Percentiles rank a stretch among this genome's conserved stretches.
These are phyloP conservation scores for Trichosanthes truncata DNA, from an alignment of 306 rosid species.

Conservation along the genomic window DNA sequence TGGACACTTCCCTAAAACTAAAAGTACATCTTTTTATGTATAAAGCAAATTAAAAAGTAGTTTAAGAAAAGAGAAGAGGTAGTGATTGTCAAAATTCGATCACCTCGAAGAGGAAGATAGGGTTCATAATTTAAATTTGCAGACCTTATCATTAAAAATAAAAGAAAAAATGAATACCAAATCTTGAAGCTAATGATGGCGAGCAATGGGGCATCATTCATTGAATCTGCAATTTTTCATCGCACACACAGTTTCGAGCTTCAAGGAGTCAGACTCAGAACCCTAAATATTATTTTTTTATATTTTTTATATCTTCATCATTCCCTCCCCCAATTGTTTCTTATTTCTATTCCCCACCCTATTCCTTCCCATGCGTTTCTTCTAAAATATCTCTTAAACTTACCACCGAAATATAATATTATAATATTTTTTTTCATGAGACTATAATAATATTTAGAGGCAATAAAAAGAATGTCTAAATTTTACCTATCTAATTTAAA, in stretches of 20 bases:
- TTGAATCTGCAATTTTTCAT: not conserved
- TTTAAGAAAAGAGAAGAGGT: not conserved
- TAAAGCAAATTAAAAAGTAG: not conserved
- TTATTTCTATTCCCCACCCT: not conserved
- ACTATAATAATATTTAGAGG: too few species aligned
- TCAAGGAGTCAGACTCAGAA: not conserved
- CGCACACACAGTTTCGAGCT: not conserved
- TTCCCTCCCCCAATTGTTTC: not conserved
- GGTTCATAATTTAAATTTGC: slow-evolving; percentile 3
- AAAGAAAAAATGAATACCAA: not conserved
- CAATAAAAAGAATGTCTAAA: too few species aligned
- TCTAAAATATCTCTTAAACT: not conserved
- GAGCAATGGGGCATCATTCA: not conserved
- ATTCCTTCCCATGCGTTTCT: not conserved
- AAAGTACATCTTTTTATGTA: not conserved
- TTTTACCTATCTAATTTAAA: too few species aligned
- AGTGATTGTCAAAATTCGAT: not conserved
- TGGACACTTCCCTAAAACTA: not conserved
- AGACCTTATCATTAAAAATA: not conserved
- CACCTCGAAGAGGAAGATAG: not conserved
- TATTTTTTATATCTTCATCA: not conserved
- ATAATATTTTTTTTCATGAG: too few species aligned
- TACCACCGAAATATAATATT: too few species aligned
- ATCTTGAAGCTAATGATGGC: not conserved
- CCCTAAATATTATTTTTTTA: not conserved